phyloP scores from a whole-genome alignment of 148 eudicot genomes.

The Bassia scoparia region DNA sequence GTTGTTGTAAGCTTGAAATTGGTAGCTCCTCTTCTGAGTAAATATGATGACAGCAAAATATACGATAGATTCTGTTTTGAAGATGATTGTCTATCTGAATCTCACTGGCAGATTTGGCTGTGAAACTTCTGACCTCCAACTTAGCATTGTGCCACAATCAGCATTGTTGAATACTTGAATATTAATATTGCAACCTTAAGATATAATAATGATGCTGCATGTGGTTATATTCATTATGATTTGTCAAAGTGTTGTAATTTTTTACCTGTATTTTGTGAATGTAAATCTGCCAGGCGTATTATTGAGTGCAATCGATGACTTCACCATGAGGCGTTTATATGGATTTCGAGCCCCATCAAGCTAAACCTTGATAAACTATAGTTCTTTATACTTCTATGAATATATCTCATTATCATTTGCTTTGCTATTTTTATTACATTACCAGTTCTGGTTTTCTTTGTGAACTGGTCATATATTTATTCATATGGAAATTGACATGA shows the following conservation, averaged over 20 bases:
- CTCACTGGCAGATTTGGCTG: too few species aligned
- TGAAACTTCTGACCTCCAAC: too few species aligned
- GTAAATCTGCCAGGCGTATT: slow-evolving; percentile 60
- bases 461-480: background rate
- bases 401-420: background rate
- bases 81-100: background rate
- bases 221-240: slow-evolving; percentile 7
- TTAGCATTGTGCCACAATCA: background rate
- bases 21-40: background rate
- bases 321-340: slow-evolving; percentile 71
- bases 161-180: background rate
- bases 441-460: background rate
- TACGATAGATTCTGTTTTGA: background rate
- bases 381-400: slow-evolving; percentile 6
- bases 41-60: background rate
- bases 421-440: too few species aligned
- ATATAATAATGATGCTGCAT: background rate
- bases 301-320: slow-evolving; percentile 93
- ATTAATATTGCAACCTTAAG: slow-evolving; percentile 1
- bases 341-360: slow-evolving; percentile 83
- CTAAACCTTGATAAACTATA: slow-evolving; percentile 31
- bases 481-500: background rate
- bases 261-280: slow-evolving; percentile 5
- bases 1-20: slow-evolving; percentile 4
- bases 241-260: background rate